These are phyloP conservation scores for Fusarium metavorans DNA, from an alignment of 2,329 filamentous ascomycete genomes.

Conservation along the genomic window DNA sequence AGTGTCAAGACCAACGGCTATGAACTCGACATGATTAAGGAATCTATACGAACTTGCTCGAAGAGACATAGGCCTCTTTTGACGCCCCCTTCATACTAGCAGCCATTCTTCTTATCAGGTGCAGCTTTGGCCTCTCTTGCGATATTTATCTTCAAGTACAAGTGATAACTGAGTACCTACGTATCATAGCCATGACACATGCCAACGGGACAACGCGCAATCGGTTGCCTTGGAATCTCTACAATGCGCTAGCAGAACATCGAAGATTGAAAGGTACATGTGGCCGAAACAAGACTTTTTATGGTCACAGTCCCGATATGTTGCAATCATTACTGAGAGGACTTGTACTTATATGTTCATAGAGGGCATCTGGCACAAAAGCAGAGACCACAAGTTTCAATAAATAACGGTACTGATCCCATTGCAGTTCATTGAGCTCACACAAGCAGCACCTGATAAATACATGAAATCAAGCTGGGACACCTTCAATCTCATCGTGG, in stretches of 20 bases:
- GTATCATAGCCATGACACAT: no score
- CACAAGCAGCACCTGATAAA: background rate
- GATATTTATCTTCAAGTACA: background rate
- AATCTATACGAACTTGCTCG: background rate
- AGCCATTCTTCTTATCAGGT: background rate
- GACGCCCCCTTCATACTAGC: background rate
- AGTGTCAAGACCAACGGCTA: background rate
- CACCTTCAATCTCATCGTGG: background rate
- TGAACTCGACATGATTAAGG: background rate
- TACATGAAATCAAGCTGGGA: background rate
- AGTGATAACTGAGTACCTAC: no score
- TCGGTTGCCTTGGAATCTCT: no score
- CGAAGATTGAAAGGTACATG: no score
- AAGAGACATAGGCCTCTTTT: background rate
- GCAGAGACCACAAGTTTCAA: background rate
- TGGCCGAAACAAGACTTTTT: no score
- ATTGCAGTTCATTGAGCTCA: background rate
- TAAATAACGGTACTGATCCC: background rate
- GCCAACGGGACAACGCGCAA: no score
- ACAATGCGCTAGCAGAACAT: no score
- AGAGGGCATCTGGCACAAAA: no score
- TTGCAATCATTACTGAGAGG: no score
- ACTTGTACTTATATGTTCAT: background rate
- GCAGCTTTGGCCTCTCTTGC: no score
- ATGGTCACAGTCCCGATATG: no score